Evolutionary conservation across 345 rosid species (phyloP).

Genomic region (Stellera chamaejasme): DNA sequence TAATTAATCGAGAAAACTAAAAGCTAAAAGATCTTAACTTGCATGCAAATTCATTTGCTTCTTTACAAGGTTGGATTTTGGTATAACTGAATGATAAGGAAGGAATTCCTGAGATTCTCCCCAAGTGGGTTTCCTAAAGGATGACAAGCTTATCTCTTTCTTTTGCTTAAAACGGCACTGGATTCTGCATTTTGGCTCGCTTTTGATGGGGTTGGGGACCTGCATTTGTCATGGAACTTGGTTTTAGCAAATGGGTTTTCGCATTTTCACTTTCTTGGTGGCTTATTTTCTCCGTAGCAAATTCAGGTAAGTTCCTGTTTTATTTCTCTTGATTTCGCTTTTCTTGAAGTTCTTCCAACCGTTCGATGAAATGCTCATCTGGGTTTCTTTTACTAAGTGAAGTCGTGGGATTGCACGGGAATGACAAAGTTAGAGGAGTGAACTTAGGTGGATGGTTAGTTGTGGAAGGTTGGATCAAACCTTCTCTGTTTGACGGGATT

Average conservation of each 20-base stretch:
- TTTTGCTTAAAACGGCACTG: slow-evolving; percentile 17
- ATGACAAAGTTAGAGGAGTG: slow-evolving; percentile 63
- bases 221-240: slow-evolving; percentile 51
- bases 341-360: slow-evolving; percentile 4
- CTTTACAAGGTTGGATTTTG: slow-evolving; percentile 42
- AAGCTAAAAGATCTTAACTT: slow-evolving; percentile 5
- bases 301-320: slow-evolving; percentile 27
- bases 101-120: slow-evolving; percentile 30
- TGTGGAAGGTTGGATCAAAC: slow-evolving; percentile 82
- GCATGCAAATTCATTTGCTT: slow-evolving; percentile 18
- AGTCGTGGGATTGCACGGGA: slow-evolving; percentile 54
- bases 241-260: slow-evolving; percentile 37
- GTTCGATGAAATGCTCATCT: slow-evolving; percentile 3
- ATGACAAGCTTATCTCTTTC: slow-evolving; percentile 1
- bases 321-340: not conserved
- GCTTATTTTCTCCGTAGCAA: slow-evolving; percentile 24
- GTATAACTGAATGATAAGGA: slow-evolving; percentile 34
- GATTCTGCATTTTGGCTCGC: slow-evolving; percentile 18
- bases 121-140: slow-evolving; percentile 4
- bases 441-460: slow-evolving; percentile 80
- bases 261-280: slow-evolving; percentile 40
- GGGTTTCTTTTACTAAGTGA: slow-evolving; percentile 5
- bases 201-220: slow-evolving; percentile 18
- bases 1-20: slow-evolving; percentile 6
- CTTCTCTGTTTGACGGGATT: slow-evolving; percentile 62